Percentiles rank a stretch among this genome's conserved stretches.
phyloP scores from a whole-genome alignment of 208 protist genomes.

The Dictyostelium gargantuum region DNA sequence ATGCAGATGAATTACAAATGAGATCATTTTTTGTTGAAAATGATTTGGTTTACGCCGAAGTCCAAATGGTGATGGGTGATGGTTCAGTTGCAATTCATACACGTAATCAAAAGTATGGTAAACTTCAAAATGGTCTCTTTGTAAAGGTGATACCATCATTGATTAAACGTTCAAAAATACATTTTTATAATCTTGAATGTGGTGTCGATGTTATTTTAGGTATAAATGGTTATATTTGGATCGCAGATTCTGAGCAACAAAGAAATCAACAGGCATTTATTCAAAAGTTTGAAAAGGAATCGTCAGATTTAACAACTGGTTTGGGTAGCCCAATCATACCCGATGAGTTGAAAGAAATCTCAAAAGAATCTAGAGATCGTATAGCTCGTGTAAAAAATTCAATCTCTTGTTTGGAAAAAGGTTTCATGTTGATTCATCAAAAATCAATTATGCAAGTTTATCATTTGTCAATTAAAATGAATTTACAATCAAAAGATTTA shows the following conservation, averaged over 20 bases:
- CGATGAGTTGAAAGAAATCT: not conserved
- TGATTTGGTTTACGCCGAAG: slow-evolving; percentile 92
- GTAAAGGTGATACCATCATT: slow-evolving; percentile 72
- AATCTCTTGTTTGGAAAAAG: slow-evolving; percentile 32
- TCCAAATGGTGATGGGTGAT: slow-evolving; percentile 93
- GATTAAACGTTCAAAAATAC: slow-evolving; percentile 82
- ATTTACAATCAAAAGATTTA: slow-evolving; percentile 48
- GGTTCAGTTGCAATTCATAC: slow-evolving; percentile 95
- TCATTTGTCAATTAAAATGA: slow-evolving; percentile 20
- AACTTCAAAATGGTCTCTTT: slow-evolving; percentile 74
- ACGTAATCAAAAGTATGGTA: slow-evolving; percentile 84
- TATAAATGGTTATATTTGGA: slow-evolving; percentile 85
- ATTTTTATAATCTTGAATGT: slow-evolving; percentile 81
- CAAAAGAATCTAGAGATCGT: slow-evolving; percentile 52
- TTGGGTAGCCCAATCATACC: not conserved
- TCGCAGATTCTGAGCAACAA: slow-evolving; percentile 41
- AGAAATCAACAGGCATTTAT: not conserved
- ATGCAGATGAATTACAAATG: slow-evolving; percentile 95
- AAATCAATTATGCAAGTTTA: slow-evolving; percentile 72
- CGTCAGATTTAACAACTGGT: not conserved
- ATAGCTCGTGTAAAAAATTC: slow-evolving; percentile 71
- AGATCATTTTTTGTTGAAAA: slow-evolving; percentile 94
- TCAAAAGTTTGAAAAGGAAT: slow-evolving; percentile 39
- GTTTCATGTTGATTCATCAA: slow-evolving; percentile 68
- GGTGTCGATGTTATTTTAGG: slow-evolving; percentile 87